Base-by-base conservation (phyloP, 495 filamentous ascomycete species). In the Podospora didyma region DNA sequence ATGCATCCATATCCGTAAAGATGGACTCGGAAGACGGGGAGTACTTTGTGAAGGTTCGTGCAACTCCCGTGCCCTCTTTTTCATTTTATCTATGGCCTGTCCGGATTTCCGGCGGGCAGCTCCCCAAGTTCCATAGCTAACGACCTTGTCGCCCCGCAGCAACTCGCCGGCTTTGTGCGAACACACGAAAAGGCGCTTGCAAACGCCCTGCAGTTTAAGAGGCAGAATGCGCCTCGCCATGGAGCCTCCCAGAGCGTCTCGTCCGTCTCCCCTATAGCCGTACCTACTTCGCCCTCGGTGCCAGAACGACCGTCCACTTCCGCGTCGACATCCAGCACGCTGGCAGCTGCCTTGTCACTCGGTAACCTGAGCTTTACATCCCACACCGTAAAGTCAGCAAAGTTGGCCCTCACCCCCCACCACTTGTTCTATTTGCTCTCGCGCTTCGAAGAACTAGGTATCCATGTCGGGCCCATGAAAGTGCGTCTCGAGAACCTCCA, bases 151-250 rank as follows among this genome's bases (percentile, higher is more conserved):
- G 4, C 26, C 26, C 26, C 4, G 26, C 60, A 96, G 92, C 94
- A 94, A 76, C 82, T 98, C 59, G 92, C 93, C 60, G 87, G 86
- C 70, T 97, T 96, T 75, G 91, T 98, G 69, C 89, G 93, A 54
- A 96, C 92, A 34, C 90, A 98, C 74, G 94, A 98, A 71, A 96
- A 95, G 75, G 94, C 91, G 23, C 84, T 98, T 57, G 94, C 94
- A 61, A 97, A 97, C 74, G 93, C 94, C 58, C 79, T 97, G 34
- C 94, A 96, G 69, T 78, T 92, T 52, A 85, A 83, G 63, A 82
- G 86, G 54, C 89, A 90, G 61, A 80, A 73, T 31, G 62, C 64
- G 17, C 75, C 79, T 56, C 86, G 82, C 69, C 80, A 91, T 86
- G 86, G 77, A 49, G 73, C 78, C 47, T 80, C 81, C 46, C 78